Evolutionary conservation across 768 basidiomycete species (phyloP), one percentile per base, ranked within the genome.

Genomic region (Suillus bovinus): DNA sequence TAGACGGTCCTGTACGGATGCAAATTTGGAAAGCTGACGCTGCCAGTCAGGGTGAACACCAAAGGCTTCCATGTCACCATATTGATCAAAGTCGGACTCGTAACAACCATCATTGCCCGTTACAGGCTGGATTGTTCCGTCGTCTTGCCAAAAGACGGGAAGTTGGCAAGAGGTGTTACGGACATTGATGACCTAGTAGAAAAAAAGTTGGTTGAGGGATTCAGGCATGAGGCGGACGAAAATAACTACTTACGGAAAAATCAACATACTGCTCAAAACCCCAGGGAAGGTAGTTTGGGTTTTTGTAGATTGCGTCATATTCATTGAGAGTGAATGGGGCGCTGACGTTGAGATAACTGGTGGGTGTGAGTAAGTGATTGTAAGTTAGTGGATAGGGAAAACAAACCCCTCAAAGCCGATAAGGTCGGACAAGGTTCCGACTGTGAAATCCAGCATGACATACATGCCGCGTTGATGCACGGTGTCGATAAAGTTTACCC

Each of bases 41-140:
- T 96, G 86, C 91, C 87, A 94, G 77, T 93, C 90, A 50, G 91
- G 92, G 76, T 93, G 91, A 34, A 97, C 94, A 88, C 95, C 95
- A 72, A 96, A 96, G 65, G 95, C 95, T 74, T 97, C 95, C 86
- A 94, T 93, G 77, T 97, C 95, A 65, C 95, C 95, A 68, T 91
- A 97, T 64, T 96, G 94, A 76, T 97, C 95, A 68, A 96, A 96
- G 64, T 95, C 93, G 20, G 92, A 94, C 16, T 77, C 72, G 65
- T 88, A 79, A 74, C 95, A 97, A 22, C 94, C 94, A 56, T 82
- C 77, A 60, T 86, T 76, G n/a, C 84, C 74, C 10, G 82, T 77
- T 67, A 91, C 78, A 7, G 62, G 2, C 31, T 69, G 65, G 56
- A 85, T 77, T 0, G 82, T 81, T 27, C 90, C 95, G 65, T 89